phyloP scores from a whole-genome alignment of 2,329 filamentous ascomycete genomes.

The Monosporascus sp. region DNA sequence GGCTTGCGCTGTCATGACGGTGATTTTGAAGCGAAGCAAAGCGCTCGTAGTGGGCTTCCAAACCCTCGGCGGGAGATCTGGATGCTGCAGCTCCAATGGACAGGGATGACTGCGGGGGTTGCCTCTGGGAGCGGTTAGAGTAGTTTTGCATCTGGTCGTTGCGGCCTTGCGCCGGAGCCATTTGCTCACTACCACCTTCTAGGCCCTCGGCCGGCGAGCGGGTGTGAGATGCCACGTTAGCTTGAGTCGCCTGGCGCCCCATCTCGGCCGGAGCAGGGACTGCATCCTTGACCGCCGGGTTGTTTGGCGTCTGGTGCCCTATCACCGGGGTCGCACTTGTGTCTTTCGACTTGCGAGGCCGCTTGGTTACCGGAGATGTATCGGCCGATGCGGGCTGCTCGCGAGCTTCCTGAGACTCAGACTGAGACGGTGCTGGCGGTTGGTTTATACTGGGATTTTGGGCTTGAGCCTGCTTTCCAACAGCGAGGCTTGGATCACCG shows the following conservation, averaged over 20 bases:
- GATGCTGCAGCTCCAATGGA: conserved; percentile 17
- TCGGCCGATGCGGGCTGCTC: conserved; percentile 14
- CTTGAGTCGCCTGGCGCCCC: conserved; percentile 13
- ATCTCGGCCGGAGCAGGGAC: conserved; percentile 13
- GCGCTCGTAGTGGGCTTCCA: conserved; percentile 26
- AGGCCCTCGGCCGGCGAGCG: conserved; percentile 21
- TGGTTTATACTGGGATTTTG: conserved; percentile 9
- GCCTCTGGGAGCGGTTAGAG: conserved; percentile 18
- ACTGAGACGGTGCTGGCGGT: conserved; percentile 11
- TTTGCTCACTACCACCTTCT: conserved; percentile 21
- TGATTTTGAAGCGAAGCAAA: conserved; percentile 21
- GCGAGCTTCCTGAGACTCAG: conserved; percentile 10
- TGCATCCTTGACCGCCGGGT: conserved; percentile 14
- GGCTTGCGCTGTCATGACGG: conserved; percentile 17
- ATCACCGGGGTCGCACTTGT: conserved; percentile 12
- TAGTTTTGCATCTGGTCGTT: conserved; percentile 20
- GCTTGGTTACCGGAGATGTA: conserved; percentile 19
- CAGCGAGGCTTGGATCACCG: conserved; percentile 8
- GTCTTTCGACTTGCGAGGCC: conserved; percentile 26
- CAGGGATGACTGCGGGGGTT: conserved; percentile 16
- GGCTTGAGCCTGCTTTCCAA: conserved; percentile 9
- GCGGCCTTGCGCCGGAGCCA: conserved; percentile 20
- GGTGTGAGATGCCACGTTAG: conserved; percentile 11
- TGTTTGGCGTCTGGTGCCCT: conserved; percentile 20
- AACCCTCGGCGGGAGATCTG: conserved; percentile 18